phyloP scores from a whole-genome alignment of 352 stramenopile genomes.

The Thraustochytrium striatum region DNA sequence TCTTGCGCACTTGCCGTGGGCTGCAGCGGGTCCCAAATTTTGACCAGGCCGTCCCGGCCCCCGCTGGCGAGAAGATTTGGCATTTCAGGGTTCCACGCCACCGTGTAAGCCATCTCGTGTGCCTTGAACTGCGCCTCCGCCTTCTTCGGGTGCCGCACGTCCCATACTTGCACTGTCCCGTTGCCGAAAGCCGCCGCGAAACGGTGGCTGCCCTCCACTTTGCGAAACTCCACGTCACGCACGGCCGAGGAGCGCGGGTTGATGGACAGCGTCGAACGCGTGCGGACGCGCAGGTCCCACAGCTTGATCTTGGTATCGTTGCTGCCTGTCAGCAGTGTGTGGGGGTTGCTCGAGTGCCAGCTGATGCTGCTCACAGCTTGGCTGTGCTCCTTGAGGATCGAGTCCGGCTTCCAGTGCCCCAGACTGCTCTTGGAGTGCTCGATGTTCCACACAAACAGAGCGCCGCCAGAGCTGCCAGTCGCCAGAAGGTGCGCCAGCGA shows the following conservation, averaged over 20 bases:
- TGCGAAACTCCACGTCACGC: conserved; percentile 32
- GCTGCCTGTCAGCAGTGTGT: conserved; percentile 13
- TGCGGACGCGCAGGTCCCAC: conserved; percentile 19
- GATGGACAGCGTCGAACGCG: not conserved
- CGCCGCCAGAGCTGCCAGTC: conserved; percentile 12
- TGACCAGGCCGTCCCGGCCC: conserved; percentile 15
- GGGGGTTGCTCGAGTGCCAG: conserved; percentile 15
- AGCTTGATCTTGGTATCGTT: conserved; percentile 21
- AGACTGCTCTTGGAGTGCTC: not conserved
- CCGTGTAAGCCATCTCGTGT: not conserved
- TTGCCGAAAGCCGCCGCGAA: conserved; percentile 24
- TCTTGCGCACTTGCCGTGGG: not conserved
- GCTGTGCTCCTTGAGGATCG: conserved; percentile 21
- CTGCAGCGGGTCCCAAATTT: conserved; percentile 12
- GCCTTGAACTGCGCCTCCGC: not conserved
- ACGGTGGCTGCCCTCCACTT: not conserved
- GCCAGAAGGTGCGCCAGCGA: not conserved
- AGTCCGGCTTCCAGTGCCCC: conserved; percentile 8
- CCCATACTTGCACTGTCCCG: conserved; percentile 19
- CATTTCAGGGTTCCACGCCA: conserved; percentile 38
- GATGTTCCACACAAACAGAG: conserved; percentile 8
- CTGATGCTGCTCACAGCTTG: conserved; percentile 1
- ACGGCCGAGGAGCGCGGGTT: not conserved
- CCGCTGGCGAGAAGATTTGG: conserved; percentile 17
- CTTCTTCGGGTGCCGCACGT: not conserved